Evolutionary conservation across 2,329 filamentous ascomycete species (phyloP), one percentile per base, ranked within the genome.

Genomic region (Thelonectria discophora): DNA sequence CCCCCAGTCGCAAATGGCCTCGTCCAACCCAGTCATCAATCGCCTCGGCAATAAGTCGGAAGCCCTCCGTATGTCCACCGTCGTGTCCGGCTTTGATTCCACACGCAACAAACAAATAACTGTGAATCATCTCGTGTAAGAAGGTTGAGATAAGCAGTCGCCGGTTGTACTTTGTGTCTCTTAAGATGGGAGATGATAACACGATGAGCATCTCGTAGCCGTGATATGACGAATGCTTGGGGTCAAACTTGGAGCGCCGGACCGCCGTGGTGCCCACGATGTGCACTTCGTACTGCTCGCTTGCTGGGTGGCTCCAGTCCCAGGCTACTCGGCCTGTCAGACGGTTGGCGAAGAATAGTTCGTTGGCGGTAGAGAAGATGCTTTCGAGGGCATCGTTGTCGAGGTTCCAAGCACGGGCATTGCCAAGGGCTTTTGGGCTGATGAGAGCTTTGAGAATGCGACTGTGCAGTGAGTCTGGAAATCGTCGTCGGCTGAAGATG

Each of bases 101-200:
- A 66, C 86, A 88, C 53, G 77, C 79, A 58, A 90, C 82, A 65
- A 90, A 90, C 15, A 90, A 77, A 69, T 88, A 90, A 74, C 86
- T 87, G 75, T 90, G 87, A 49, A 90, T 87, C 67, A 89, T 82
- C 74, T 90, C 88, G 70, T 90, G 88, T 48, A 90, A 70, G 64
- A 90, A 89, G 0, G 87, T 88, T 7, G 85, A 86, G 50, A 90
- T 87, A 56, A 90, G 80, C 15, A 90, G 78, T 7, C 86, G 80
- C 5, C 87, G 77, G 71, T 86, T 87, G 73, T 87, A 90, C 50
- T 78, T 80, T 13, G 75, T 79, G 64, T 84, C 80, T 40, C 77
- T 78, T n/a, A 89, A 79, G 13, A 89, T 86, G 0, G 85, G 83
- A 2, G 81, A 80, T 4, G 86, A 89, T 12, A 90, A 76, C 5